Conservation (phyloP, 2,329 filamentous ascomycete species). For the Drechslera avenae region DNA sequence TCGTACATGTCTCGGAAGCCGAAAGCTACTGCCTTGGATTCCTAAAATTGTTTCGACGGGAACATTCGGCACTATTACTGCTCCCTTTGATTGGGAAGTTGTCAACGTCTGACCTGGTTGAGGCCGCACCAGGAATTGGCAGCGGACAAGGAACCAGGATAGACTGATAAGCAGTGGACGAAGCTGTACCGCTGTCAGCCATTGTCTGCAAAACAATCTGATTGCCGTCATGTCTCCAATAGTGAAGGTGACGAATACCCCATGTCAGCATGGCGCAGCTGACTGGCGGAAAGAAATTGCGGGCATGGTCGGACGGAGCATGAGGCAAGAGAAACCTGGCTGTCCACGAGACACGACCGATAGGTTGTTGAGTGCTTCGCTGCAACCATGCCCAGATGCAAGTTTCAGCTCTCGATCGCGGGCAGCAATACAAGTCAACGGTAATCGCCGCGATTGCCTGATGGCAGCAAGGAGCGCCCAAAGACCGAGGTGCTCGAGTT, state of each 20-base stretch:
- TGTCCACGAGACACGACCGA: conserved; percentile 5
- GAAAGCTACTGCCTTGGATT: too few species aligned
- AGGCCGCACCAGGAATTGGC: background rate
- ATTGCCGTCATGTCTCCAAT: conserved; percentile 6
- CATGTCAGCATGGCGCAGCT: conserved; percentile 1
- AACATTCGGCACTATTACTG: too few species aligned
- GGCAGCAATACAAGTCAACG: background rate
- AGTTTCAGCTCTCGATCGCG: conserved; percentile 4
- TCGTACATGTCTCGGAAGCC: too few species aligned
- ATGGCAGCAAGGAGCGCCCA: too few species aligned
- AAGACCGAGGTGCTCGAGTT: too few species aligned
- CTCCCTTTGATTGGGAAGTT: background rate
- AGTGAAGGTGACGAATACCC: conserved; percentile 4
- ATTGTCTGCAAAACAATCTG: conserved; percentile 9
- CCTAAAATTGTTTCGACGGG: too few species aligned
- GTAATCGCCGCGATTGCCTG: background rate
- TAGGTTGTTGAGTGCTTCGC: background rate
- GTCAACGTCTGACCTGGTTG: background rate
- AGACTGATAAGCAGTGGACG: background rate
- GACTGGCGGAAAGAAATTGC: conserved; percentile 4
- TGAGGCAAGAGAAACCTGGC: conserved; percentile 8
- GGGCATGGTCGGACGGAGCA: conserved; percentile 2
- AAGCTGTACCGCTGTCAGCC: background rate
- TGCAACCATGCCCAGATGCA: background rate
- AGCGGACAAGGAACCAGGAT: background rate